Conservation (phyloP, 169 alveolate genomes). For the Eimeria nieschulzi region DNA sequence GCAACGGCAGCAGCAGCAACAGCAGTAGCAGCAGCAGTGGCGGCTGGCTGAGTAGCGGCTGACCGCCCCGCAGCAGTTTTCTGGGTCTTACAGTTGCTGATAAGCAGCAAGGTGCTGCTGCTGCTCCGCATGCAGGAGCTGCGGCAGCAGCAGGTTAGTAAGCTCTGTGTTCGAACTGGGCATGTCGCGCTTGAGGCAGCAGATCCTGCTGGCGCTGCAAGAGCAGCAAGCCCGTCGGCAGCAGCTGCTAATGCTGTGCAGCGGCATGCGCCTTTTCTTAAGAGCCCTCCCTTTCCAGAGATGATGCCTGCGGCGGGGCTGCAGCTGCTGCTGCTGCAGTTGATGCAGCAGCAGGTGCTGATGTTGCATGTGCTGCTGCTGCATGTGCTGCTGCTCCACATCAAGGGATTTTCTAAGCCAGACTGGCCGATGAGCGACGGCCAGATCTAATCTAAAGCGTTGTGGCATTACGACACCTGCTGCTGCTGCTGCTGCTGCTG, state of each 20-base stretch:
- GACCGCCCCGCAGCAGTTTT: conserved; percentile 5
- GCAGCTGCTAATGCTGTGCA: conserved; percentile 7
- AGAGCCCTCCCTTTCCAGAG: background rate
- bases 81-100: background rate
- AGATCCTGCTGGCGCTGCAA: conserved; percentile 1
- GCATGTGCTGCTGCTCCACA: background rate
- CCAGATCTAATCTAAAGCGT: too few relatives aligned
- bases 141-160: conserved; percentile 35
- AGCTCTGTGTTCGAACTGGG: background rate
- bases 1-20: conserved; percentile 19
- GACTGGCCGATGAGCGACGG: background rate
- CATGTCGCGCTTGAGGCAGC: background rate
- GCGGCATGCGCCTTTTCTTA: background rate
- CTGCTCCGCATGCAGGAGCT: background rate
- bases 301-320: background rate
- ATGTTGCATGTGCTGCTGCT: background rate
- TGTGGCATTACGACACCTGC: background rate
- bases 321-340: conserved; percentile 9
- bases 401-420: background rate
- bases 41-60: conserved; percentile 48
- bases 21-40: background rate
- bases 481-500: conserved; percentile 14
- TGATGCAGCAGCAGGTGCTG: background rate
- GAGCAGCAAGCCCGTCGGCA: background rate
- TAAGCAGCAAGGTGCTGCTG: background rate